Base-by-base conservation (phyloP, 108 stramenopile genomes). In the Cylindrotheca closterium region DNA sequence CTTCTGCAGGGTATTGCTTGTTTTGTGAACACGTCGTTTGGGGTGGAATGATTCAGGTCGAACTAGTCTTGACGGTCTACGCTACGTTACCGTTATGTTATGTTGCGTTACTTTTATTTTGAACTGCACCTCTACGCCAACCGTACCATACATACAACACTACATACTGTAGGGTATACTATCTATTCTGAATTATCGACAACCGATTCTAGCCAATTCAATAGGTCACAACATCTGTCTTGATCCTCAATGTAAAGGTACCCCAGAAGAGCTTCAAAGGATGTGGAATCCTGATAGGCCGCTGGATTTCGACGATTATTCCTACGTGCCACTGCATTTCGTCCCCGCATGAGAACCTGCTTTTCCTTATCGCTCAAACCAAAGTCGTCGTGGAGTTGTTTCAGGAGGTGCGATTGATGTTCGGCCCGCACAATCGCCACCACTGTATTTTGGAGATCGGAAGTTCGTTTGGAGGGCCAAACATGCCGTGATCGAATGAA, bases 221-320 rank as follows among this genome's bases (percentile, higher is more conserved):
- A 63, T 55, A 94, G 64, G 30, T 87, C 81, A 25, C 21, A 27
- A 67, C 88, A 89, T 51, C 93, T 65, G 47, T 68, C 42, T 60
- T 60, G 66, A 60, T 89, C 84, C 8, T 45, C 61, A 7, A 94
- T 83, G 59, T 85, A 94, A 2, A 87, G 51, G 56, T 88, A 94
- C 26, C 93, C 93, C 55, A 94, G 48, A 53, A 94, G 57, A 21
- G 89, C 88, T 67, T 94, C 93, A 26, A 94, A 75, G 26, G 93
- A 86, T 37, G 89, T 91, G 18, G 93, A 82, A 81, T 91, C 93
- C 76, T 91, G 89, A 54, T 88, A 89, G 0, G 77, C 80, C 24
- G 71, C 73, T 22, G 86, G 77, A 30, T 81, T 71, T 30, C 77
- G 55, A 5, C 74, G 69, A 30, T 77, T 66, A 23, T 68, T 77